These are phyloP conservation scores for Monilinia laxa DNA, from an alignment of 2,329 filamentous ascomycete species.

Conservation along the genomic window DNA sequence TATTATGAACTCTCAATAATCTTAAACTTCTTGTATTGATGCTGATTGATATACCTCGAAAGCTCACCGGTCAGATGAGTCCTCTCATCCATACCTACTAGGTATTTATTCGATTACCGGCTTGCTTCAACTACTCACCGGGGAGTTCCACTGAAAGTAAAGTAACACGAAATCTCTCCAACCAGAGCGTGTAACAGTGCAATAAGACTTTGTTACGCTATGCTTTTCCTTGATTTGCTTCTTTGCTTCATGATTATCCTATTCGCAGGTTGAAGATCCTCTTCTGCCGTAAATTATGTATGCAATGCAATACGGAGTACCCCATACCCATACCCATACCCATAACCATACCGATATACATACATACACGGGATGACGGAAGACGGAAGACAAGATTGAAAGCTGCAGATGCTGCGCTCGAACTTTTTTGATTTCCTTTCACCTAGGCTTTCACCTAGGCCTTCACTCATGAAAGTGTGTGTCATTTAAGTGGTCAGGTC, in stretches of 20 bases:
- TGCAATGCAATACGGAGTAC: too few species aligned
- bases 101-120: too few species aligned
- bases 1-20: not conserved
- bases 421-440: too few species aligned
- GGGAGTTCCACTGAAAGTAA: not conserved
- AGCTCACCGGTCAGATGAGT: constrained; percentile 9
- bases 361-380: too few species aligned
- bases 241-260: not conserved
- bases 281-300: not conserved
- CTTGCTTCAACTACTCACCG: not conserved
- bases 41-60: not conserved
- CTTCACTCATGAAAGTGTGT: too few species aligned
- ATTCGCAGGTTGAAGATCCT: not conserved
- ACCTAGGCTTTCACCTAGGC: too few species aligned
- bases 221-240: not conserved
- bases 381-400: too few species aligned
- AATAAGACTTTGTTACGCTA: not conserved
- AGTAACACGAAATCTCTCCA: not conserved
- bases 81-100: not conserved
- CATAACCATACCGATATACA: too few species aligned
- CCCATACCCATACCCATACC: too few species aligned
- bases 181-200: not conserved
- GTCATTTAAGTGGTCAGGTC: too few species aligned
- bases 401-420: too few species aligned
- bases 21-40: not conserved